Evolutionary conservation across 768 basidiomycete genomes (phyloP).

Genomic region (Leccinum subgranulosum): DNA sequence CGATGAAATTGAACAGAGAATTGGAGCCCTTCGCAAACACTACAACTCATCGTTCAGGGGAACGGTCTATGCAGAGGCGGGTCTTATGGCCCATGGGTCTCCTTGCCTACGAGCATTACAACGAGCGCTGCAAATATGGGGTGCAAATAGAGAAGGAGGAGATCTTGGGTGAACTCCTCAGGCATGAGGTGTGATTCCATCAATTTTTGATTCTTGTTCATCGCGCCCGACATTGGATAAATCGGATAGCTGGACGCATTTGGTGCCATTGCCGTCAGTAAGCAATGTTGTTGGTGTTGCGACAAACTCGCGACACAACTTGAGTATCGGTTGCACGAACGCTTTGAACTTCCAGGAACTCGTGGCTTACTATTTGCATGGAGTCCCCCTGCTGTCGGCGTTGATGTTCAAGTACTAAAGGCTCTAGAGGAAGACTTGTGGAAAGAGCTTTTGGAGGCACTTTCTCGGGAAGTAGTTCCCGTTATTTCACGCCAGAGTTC

Average conservation of each 20-base stretch:
- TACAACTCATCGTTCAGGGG: background rate
- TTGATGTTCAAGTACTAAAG: background rate
- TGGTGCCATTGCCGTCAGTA: background rate
- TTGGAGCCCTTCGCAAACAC: background rate
- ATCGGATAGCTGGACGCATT: background rate
- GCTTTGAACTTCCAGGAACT: background rate
- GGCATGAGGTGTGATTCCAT: background rate
- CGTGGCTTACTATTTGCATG: background rate
- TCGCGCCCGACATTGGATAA: background rate
- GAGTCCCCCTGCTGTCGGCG: background rate
- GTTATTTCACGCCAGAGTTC: background rate
- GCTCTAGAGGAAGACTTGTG: background rate
- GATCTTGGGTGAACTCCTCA: background rate
- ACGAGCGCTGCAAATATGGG: background rate
- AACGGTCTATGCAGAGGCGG: background rate
- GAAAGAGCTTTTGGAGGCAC: background rate
- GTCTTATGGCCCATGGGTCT: background rate
- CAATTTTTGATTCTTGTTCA: background rate
- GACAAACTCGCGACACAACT: background rate
- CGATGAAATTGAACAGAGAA: background rate
- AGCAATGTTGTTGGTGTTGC: background rate
- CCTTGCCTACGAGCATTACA: background rate
- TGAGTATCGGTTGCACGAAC: background rate
- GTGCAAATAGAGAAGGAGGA: background rate
- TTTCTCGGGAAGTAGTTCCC: background rate